Percentiles rank a stretch among this genome's conserved stretches.
phyloP scores from a whole-genome alignment of 2,329 filamentous ascomycete species.

The Daldinia eschscholtzii region DNA sequence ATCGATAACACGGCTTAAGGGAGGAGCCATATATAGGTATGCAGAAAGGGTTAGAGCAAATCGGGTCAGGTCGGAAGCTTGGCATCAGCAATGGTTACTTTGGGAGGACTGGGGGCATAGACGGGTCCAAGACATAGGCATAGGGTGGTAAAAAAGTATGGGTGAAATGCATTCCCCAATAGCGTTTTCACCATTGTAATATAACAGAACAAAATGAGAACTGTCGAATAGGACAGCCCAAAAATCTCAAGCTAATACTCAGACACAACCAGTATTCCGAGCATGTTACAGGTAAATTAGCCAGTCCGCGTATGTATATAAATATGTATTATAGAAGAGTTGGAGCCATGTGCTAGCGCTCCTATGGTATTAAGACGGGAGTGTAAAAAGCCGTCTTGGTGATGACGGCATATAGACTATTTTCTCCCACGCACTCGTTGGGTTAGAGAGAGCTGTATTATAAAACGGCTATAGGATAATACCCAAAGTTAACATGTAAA shows the following conservation, averaged over 20 bases:
- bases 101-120: constrained; percentile 26
- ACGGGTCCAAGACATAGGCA: constrained; percentile 30
- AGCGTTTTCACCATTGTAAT: constrained; percentile 18
- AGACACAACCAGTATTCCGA: not conserved
- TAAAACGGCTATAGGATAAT: not conserved
- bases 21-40: constrained; percentile 12
- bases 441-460: not conserved
- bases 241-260: not conserved
- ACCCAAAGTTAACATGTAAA: not conserved
- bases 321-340: not conserved
- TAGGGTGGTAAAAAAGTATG: constrained; percentile 7
- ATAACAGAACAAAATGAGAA: constrained; percentile 11
- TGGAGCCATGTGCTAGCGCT: not conserved
- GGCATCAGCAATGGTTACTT: constrained; percentile 40
- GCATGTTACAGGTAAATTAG: constrained; percentile 18
- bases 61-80: constrained; percentile 39
- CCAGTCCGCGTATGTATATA: constrained; percentile 3
- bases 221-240: constrained; percentile 3
- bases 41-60: constrained; percentile 34
- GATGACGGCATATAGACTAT: not conserved
- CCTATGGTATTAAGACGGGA: not conserved
- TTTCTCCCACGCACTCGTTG: not conserved
- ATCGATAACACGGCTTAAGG: constrained; percentile 19
- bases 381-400: not conserved
- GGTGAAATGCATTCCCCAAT: constrained; percentile 38